Percentiles rank a stretch among this genome's conserved stretches.
Conservation (phyloP, 345 rosid genomes). For the Bruguiera parviflora region DNA sequence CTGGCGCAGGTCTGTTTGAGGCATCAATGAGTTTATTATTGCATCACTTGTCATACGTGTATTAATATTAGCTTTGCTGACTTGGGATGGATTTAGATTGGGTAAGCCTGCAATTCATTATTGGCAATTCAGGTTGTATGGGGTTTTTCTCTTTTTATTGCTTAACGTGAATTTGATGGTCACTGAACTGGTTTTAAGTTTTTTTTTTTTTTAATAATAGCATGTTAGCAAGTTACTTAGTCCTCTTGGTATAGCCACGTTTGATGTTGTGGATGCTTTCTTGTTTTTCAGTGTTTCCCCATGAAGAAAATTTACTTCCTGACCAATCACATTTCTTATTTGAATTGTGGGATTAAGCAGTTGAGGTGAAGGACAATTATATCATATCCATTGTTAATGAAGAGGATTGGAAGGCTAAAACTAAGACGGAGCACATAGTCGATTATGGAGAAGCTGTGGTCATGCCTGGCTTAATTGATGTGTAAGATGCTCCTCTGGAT, state of each 20-base stretch:
- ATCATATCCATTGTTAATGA: slow-evolving; percentile 58
- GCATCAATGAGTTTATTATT: too few relatives aligned
- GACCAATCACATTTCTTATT: not conserved
- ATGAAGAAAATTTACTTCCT: too few relatives aligned
- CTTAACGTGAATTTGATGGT: not conserved
- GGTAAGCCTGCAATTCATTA: too few relatives aligned
- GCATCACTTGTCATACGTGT: not conserved
- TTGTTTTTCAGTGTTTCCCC: too few relatives aligned
- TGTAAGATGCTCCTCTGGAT: slow-evolving; percentile 42
- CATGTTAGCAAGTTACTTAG: not conserved
- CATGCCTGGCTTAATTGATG: slow-evolving; percentile 95
- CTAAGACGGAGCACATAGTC: slow-evolving; percentile 42
- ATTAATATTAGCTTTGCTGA: not conserved
- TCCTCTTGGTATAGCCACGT: not conserved
- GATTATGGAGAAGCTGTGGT: slow-evolving; percentile 85
- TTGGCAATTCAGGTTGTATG: not conserved
- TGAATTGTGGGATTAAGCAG: slow-evolving; percentile 32
- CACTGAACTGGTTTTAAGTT: too few relatives aligned
- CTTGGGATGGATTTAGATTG: not conserved
- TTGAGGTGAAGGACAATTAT: slow-evolving; percentile 60
- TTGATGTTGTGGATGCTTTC: not conserved
- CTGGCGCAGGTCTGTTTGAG: slow-evolving; percentile 64
- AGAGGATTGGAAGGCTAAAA: slow-evolving; percentile 52
- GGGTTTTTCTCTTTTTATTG: not conserved
- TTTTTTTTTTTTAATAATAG: not conserved